Base-by-base conservation (phyloP, 129 eudicot species). In the Heracleum sosnowskyi region DNA sequence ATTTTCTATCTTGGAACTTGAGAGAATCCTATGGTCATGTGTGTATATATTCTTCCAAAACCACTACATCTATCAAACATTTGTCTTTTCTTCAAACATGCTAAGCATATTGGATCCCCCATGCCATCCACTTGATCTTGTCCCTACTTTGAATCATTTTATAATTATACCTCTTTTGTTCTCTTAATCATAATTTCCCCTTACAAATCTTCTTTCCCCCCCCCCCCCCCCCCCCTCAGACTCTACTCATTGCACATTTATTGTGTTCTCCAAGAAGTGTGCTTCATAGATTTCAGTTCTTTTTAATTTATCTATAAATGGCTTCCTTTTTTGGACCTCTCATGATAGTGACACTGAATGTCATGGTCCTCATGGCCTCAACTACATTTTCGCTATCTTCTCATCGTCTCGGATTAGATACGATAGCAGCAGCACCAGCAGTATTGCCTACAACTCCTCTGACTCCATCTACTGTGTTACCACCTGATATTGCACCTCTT, bases 401-500 rank as follows among this genome's bases (percentile, higher is more conserved):
- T 33, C 68, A 18, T 26, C 33, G 28, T 62, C 71, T 76, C 37
- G 73, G 11, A 35, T 24, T 40, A 16, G 45, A 24, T 68, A 28
- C 78, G 3, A 82, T 82, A 39, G 71, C 88, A 47, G 83, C 88
- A 44, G 83, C 91, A 44, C 91, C 88, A 29, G 87, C 88, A 78
- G 20, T 80, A 15, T 73, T 81, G 33, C 88, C 91, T 13, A 73
- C 46, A 16, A 64, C 36, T 64, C 76, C 70, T 1, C 24, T 64
- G 5, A 36, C 82, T 35, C 81, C 88, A 12, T 70, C 33, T 76
- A 60, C 86, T 33, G 83, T 82, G 36, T 55, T 88, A 36, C 85
- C 91, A 22, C 91, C 89, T 4, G 91, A 88, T 36, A 76, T 85
- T 69, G 63, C 87, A 36, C 91, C 91, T 12, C 85, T 88, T 29